A percentile compares a stretch with the other conserved stretches of the same genome.
Conservation (phyloP, 345 rosid genomes). For the Linum lewisii region DNA sequence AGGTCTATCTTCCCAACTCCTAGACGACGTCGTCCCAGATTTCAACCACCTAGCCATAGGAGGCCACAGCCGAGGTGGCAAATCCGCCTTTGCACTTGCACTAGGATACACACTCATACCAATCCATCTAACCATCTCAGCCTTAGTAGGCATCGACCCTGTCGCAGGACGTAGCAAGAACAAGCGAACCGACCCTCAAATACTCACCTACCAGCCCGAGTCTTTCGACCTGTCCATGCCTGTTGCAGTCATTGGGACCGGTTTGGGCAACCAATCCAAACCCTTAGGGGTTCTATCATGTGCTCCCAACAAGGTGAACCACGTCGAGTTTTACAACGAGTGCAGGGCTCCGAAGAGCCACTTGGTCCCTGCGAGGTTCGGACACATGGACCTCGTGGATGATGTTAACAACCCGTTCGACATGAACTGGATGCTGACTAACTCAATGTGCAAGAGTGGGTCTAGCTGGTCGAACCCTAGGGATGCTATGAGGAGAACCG, state of each 20-base stretch:
- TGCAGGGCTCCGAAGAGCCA: not conserved
- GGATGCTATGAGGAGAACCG: constrained; percentile 25
- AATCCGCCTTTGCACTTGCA: constrained; percentile 25
- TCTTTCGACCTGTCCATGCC: constrained; percentile 19
- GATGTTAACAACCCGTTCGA: not conserved
- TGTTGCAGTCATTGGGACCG: not conserved
- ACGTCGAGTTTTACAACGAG: not conserved
- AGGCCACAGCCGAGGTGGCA: constrained; percentile 42
- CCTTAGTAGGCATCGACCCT: constrained; percentile 27
- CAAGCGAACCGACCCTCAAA: constrained; percentile 10
- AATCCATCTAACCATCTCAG: constrained; percentile 3
- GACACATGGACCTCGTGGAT: not conserved
- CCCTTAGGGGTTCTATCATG: not conserved
- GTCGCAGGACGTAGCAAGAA: constrained; percentile 17
- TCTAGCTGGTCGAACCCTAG: constrained; percentile 10
- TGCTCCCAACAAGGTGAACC: not conserved
- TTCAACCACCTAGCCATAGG: constrained; percentile 14
- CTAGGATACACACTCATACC: constrained; percentile 15
- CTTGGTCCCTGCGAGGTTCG: not conserved
- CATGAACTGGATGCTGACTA: too few species aligned
- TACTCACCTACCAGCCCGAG: constrained; percentile 14
- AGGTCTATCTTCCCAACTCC: constrained; percentile 14
- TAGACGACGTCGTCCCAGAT: constrained; percentile 10
- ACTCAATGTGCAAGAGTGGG: too few species aligned
- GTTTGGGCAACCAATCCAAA: not conserved